phyloP scores from a whole-genome alignment of 805 yeast species.

The Teunomyces cretensis region DNA sequence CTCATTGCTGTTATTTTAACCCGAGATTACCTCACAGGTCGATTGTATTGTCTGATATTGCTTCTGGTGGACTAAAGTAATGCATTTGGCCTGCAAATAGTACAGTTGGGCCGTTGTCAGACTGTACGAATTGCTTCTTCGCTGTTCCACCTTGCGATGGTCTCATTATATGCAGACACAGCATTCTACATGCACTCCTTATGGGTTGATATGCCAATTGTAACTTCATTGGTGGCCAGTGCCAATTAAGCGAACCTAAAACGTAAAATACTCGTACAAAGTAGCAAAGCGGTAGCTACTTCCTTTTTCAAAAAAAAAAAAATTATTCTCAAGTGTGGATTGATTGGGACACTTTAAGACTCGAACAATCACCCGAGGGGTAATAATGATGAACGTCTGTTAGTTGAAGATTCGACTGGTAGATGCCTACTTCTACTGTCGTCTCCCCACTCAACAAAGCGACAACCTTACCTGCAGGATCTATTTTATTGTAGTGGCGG shows the following conservation, averaged over 20 bases:
- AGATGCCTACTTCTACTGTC: neutral
- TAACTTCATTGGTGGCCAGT: neutral
- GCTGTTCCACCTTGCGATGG: too few relatives aligned
- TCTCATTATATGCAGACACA: neutral
- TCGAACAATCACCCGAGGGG: too few relatives aligned
- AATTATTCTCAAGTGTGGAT: too few relatives aligned
- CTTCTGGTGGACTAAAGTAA: neutral
- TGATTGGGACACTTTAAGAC: too few relatives aligned
- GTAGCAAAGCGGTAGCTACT: too few relatives aligned
- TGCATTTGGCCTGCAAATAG: too few relatives aligned
- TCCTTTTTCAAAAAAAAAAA: too few relatives aligned
- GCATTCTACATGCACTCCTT: neutral
- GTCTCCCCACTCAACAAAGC: neutral
- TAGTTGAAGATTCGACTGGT: neutral
- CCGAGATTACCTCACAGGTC: neutral
- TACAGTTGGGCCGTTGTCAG: too few relatives aligned
- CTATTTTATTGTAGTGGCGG: neutral
- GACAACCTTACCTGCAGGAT: neutral
- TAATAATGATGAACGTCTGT: too few relatives aligned
- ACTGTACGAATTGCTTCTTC: too few relatives aligned
- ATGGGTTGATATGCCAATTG: neutral
- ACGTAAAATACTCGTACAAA: too few relatives aligned
- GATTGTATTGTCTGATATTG: neutral
- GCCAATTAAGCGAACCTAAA: too few relatives aligned
- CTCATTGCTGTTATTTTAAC: neutral